Evolutionary conservation across 2,329 filamentous ascomycete genomes (phyloP).

Genomic region (Rhinocladiella mackenziei): DNA sequence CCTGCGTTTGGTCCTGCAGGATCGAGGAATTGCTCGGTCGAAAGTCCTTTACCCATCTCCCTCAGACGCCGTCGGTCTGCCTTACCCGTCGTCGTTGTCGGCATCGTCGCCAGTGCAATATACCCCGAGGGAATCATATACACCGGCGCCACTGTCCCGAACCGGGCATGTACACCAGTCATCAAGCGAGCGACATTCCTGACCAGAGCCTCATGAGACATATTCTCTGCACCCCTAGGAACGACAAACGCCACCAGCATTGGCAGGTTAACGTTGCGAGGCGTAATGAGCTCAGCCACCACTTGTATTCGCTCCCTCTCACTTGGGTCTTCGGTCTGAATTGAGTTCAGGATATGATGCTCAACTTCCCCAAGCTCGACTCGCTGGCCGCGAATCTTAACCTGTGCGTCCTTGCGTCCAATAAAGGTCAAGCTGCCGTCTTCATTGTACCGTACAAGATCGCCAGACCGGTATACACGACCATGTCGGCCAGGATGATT

Average conservation of each 20-base stretch:
- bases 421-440: neutral
- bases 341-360: slow-evolving; percentile 2
- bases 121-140: neutral
- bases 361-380: slow-evolving; percentile 25
- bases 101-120: neutral
- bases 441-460: neutral
- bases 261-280: neutral
- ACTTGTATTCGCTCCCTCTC: too few relatives aligned
- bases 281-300: neutral
- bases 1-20: too few relatives aligned
- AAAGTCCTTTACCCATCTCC: neutral
- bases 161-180: neutral
- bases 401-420: slow-evolving; percentile 19
- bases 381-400: slow-evolving; percentile 27
- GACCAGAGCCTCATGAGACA: neutral
- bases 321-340: neutral
- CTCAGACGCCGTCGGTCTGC: neutral
- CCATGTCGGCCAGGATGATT: too few relatives aligned
- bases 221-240: neutral
- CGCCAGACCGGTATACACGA: neutral
- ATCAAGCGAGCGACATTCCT: neutral
- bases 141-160: neutral
- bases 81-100: neutral
- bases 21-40: neutral
- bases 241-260: neutral